Percentiles rank a stretch among this genome's conserved stretches.
These are phyloP conservation scores for Kappamyces sp. DNA, from an alignment of 192 early-diverging fungal species.

Conservation along the genomic window DNA sequence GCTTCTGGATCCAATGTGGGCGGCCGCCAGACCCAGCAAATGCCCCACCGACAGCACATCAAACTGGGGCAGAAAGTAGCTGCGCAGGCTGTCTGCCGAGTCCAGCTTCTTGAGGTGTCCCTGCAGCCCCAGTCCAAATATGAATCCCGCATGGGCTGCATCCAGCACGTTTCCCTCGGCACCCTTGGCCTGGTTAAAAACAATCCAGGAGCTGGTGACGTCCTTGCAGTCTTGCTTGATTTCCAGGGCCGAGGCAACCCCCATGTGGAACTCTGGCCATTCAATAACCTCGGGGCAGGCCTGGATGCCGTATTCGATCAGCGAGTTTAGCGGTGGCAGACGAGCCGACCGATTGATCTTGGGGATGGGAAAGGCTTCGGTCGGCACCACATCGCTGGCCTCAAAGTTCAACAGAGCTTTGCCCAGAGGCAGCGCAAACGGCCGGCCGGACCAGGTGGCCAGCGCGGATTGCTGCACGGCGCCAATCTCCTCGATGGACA, in stretches of 20 bases:
- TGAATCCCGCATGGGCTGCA: constrained; percentile 66
- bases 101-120: constrained; percentile 67
- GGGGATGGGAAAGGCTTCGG: constrained; percentile 56
- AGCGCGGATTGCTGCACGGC: constrained; percentile 46
- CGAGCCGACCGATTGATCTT: constrained; percentile 50
- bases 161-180: constrained; percentile 26
- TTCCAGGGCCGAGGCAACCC: constrained; percentile 69
- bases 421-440: constrained; percentile 61
- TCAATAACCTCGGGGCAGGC: constrained; percentile 36
- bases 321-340: constrained; percentile 56
- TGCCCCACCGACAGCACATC: constrained; percentile 65
- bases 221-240: constrained; percentile 49
- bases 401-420: constrained; percentile 64
- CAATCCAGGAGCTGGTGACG: constrained; percentile 73
- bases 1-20: constrained; percentile 63
- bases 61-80: constrained; percentile 65
- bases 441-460: constrained; percentile 35
- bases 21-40: constrained; percentile 67
- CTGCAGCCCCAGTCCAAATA: constrained; percentile 73
- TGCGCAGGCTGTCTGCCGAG: constrained; percentile 44
- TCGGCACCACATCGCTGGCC: constrained; percentile 41
- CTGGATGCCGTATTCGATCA: constrained; percentile 47
- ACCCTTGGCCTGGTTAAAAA: constrained; percentile 52
- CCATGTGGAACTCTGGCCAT: constrained; percentile 88
- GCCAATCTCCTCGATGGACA: constrained; percentile 22